These are phyloP conservation scores for Solanum chacoense DNA, from an alignment of 305 asterid species.

Conservation along the genomic window DNA sequence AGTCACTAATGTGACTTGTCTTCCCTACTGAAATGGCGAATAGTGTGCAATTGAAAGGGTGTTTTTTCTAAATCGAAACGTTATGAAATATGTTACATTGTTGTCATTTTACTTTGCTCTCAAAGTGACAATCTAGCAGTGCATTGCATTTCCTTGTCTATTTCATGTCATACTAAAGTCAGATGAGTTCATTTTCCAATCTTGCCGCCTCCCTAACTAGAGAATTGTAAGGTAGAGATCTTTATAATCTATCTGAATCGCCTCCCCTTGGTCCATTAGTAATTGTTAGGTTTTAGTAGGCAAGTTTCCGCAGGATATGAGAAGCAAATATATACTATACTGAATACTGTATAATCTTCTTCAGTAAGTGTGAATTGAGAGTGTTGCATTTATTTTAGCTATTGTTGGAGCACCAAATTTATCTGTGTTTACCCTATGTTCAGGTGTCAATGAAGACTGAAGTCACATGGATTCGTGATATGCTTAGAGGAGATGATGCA, in stretches of 20 bases:
- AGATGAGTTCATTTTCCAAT: not conserved
- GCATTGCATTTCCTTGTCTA: not conserved
- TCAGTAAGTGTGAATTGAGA: not conserved
- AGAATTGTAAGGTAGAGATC: not conserved
- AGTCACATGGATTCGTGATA: constrained; percentile 94
- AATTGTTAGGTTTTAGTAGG: not conserved
- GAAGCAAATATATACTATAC: not conserved
- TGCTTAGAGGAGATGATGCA: constrained; percentile 94
- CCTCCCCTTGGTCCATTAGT: not conserved
- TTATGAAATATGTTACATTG: not conserved
- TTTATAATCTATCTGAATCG: not conserved
- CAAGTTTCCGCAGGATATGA: not conserved
- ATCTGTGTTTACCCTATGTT: not conserved
- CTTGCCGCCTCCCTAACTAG: not conserved
- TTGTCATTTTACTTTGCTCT: not conserved
- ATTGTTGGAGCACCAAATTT: not conserved
- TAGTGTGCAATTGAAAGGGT: not conserved
- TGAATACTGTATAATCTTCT: not conserved
- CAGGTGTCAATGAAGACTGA: constrained; percentile 98
- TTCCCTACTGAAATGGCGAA: not conserved
- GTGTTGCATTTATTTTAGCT: not conserved
- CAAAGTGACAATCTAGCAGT: not conserved
- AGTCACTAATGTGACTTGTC: not conserved
- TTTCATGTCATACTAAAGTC: not conserved
- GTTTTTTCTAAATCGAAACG: not conserved